A percentile compares a stretch with the other conserved stretches of the same genome.
phyloP scores from a whole-genome alignment of 2,329 filamentous ascomycete genomes.

The Sarocladium strictum region DNA sequence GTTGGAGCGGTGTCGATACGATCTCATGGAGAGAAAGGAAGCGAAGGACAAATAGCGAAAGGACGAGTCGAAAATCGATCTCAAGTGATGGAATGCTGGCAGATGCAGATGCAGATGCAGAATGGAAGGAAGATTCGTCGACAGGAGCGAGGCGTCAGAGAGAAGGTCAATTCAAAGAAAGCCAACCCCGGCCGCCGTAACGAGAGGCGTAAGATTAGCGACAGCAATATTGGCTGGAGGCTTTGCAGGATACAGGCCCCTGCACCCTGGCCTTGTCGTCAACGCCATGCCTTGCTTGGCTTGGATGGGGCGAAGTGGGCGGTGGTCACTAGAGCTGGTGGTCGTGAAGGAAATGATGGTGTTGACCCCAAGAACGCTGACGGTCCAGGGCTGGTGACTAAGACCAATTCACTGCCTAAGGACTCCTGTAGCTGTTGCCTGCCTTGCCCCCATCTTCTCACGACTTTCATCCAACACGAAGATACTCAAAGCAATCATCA shows the following conservation, averaged over 20 bases:
- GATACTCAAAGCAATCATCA: neutral
- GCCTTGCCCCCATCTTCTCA: neutral
- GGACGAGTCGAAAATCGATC: constrained; percentile 9
- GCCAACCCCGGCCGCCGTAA: neutral
- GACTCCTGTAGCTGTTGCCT: too few species aligned
- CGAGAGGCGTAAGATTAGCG: constrained; percentile 8
- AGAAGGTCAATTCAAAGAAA: neutral
- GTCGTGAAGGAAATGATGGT: neutral
- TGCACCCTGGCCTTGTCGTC: neutral
- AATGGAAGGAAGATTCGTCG: neutral
- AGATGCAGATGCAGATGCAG: neutral
- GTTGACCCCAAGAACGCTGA: neutral
- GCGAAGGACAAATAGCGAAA: neutral
- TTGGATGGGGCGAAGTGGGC: neutral
- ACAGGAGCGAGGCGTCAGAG: neutral
- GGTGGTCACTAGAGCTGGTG: neutral
- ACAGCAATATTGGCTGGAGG: constrained; percentile 5
- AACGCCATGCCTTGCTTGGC: constrained; percentile 1
- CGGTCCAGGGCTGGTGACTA: neutral
- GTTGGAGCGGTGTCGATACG: constrained; percentile 1
- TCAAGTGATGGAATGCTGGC: neutral
- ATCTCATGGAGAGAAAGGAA: neutral
- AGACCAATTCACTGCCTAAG: neutral
- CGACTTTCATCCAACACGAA: neutral
- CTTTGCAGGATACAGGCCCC: neutral